These are phyloP conservation scores for Coix lacrymajobi DNA, from an alignment of 176 grass and related monocot species.

Conservation along the genomic window DNA sequence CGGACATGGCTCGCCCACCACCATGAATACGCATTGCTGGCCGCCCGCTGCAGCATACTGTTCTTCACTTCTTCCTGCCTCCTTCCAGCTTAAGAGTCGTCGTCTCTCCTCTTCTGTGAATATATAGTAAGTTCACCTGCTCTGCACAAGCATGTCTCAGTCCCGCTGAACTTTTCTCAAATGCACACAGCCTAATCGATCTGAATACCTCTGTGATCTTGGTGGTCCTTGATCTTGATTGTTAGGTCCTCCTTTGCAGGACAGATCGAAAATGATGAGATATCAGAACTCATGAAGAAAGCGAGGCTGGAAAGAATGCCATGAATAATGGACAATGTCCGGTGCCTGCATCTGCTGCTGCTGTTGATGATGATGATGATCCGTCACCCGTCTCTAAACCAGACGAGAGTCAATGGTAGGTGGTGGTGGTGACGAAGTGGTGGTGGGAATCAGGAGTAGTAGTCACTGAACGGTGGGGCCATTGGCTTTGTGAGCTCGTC, in stretches of 20 bases:
- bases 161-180: neutral
- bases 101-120: neutral
- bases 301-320: neutral
- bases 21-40: constrained; percentile 87
- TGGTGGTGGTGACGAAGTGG: constrained; percentile 34
- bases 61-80: neutral
- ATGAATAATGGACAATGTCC: neutral
- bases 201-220: neutral
- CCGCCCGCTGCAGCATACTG: constrained; percentile 71
- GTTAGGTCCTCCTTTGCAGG: neutral
- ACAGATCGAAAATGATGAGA: neutral
- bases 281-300: neutral
- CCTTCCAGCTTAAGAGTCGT: neutral
- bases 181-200: neutral
- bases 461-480: neutral
- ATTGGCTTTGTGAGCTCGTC: neutral
- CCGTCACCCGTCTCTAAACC: neutral
- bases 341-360: neutral
- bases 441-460: neutral
- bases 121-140: neutral
- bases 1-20: constrained; percentile 94
- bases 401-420: neutral
- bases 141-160: neutral
- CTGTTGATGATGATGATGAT: neutral
- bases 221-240: neutral